Base-by-base conservation (phyloP, 2,329 filamentous ascomycete species). In the Botrytis fabae region DNA sequence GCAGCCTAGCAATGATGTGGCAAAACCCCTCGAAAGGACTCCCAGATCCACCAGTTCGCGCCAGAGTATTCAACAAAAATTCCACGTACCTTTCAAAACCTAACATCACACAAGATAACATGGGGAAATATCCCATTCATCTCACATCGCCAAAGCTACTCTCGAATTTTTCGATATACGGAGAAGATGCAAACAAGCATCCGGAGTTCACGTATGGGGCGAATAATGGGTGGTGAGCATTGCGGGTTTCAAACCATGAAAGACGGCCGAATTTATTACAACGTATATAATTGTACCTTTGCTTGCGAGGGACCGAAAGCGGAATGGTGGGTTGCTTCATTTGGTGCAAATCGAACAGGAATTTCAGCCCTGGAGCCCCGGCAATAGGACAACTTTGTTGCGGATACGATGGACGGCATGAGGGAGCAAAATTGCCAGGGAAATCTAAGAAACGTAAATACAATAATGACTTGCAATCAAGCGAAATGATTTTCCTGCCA, bases 341-440 rank as follows among this genome's bases (percentile, higher is more conserved):
- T 6, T 18, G 14, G 25, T 18, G 10, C 22, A 38, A 62, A 9
- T 18, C 7, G 25, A 14, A 28, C 20, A 48, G 7, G 10, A 44
- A 4, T 8, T 48, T 16, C 4, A 28, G 12, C 8, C 14, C 44
- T 28, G 20, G n/a, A 48, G 46, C 25, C 20, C 38, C 1, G 20
- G 44, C 6, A 14, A 48, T 18, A 18, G 20, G 1, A 46, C 4
- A 54, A n/a, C 0, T 7, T 5, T 18, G n/a, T 20, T 22, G 8
- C 20, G 46, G 14, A 51, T 51, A 2, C 2, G 35, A 0, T 51
- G 1, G 14, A 10, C 0, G 2, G 3, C 4, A 40, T 8, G 7
- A 20, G 32, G 8, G 32, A 54, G 8, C 10, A 20, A 22, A 5
- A 32, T 2, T 14, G 20, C 10, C 25, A 4, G 18, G 5, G 8